Conservation (phyloP, 169 alveolate species). For the Besnoitia besnoiti region DNA sequence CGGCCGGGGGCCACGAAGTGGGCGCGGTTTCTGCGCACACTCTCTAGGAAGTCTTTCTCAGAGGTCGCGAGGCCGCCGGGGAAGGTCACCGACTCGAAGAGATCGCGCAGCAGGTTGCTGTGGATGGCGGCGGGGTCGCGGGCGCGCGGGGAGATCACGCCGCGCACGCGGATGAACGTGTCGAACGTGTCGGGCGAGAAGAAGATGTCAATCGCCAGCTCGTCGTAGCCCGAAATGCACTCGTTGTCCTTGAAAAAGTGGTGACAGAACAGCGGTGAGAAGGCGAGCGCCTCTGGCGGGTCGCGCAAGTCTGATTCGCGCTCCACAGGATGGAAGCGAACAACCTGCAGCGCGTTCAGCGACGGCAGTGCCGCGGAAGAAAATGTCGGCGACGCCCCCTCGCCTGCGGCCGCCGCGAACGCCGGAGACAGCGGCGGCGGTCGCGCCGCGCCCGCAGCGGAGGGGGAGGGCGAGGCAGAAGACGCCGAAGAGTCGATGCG, state of each 20-base stretch:
- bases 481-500: not conserved
- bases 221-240: slow-evolving; percentile 22
- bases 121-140: not conserved
- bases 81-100: slow-evolving; percentile 30
- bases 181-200: slow-evolving; percentile 34
- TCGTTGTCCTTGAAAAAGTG: slow-evolving; percentile 35
- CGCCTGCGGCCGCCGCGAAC: not conserved
- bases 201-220: not conserved
- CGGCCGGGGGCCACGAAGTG: not conserved
- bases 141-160: not conserved
- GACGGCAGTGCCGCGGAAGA: not conserved
- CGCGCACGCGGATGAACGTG: not conserved
- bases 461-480: not conserved
- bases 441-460: not conserved
- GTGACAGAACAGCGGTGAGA: slow-evolving; percentile 35
- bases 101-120: not conserved
- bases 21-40: not conserved
- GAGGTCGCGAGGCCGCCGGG: slow-evolving; percentile 28
- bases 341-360: slow-evolving; percentile 5
- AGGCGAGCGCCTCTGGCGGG: not conserved
- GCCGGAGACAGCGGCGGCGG: not conserved
- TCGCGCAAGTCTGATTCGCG: not conserved
- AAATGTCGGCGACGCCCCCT: too few species aligned
- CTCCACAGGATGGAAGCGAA: not conserved
- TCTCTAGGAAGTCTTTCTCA: slow-evolving; percentile 10